Conservation (phyloP, 257 asterid genomes). For the Przewalskia tangutica region DNA sequence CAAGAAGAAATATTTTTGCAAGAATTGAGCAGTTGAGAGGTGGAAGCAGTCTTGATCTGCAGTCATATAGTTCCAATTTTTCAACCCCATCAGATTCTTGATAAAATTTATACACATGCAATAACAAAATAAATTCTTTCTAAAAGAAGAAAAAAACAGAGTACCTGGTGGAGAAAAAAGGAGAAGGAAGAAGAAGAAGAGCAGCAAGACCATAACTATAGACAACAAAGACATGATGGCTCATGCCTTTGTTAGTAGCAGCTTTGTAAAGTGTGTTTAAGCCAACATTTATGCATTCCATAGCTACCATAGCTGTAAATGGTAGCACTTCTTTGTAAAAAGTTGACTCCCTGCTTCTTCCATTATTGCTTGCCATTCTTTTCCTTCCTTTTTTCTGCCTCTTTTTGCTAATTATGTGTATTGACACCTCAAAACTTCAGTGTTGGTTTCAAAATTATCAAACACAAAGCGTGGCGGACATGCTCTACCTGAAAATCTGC, state of each 20-base stretch:
- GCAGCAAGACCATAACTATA: slow-evolving; percentile 76
- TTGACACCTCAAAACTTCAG: neutral
- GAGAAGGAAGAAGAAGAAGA: slow-evolving; percentile 51
- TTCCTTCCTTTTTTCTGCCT: neutral
- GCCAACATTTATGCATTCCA: slow-evolving; percentile 69
- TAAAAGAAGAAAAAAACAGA: neutral
- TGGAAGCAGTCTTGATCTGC: slow-evolving; percentile 59
- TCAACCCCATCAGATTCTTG: neutral
- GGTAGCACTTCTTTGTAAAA: slow-evolving; percentile 48
- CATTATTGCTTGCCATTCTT: neutral
- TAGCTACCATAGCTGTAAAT: slow-evolving; percentile 45
- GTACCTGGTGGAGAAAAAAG: slow-evolving; percentile 50
- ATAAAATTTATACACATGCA: neutral
- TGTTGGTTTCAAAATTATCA: neutral
- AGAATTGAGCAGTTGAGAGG: slow-evolving; percentile 36
- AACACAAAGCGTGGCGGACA: neutral
- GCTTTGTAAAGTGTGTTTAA: slow-evolving; percentile 75
- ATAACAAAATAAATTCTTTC: neutral
- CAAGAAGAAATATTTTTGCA: slow-evolving; percentile 54
- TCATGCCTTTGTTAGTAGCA: slow-evolving; percentile 61
- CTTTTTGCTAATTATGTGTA: neutral
- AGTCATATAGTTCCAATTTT: neutral
- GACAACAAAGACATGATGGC: slow-evolving; percentile 66
- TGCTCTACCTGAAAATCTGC: neutral
- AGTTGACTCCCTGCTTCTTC: neutral